These are phyloP conservation scores for Trichopus zeylanicus DNA, from an alignment of 116 monocot genomes.

Conservation along the genomic window DNA sequence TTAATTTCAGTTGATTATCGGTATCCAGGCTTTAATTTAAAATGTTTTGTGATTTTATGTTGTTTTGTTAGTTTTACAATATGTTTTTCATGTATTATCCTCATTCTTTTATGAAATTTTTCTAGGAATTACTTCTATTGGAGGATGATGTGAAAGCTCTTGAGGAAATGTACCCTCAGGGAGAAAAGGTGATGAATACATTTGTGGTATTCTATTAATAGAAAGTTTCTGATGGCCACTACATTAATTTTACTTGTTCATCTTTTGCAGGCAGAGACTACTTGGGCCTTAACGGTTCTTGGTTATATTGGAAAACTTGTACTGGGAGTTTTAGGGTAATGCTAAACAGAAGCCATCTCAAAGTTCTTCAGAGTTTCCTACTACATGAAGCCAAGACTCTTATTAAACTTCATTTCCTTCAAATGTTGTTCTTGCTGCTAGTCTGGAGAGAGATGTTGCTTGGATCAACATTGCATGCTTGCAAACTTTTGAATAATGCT, in stretches of 20 bases:
- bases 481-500: too few relatives aligned
- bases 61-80: not conserved
- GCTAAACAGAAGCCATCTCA: too few relatives aligned
- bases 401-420: too few relatives aligned
- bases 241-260: not conserved
- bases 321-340: slow-evolving; percentile 70
- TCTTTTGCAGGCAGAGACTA: slow-evolving; percentile 67
- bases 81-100: too few relatives aligned
- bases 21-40: not conserved
- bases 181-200: slow-evolving; percentile 58
- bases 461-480: too few relatives aligned
- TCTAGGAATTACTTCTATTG: slow-evolving; percentile 87
- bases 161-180: slow-evolving; percentile 99
- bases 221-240: not conserved
- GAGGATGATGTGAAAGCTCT: slow-evolving; percentile 96
- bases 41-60: not conserved
- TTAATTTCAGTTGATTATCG: not conserved
- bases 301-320: slow-evolving; percentile 71
- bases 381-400: too few relatives aligned
- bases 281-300: slow-evolving; percentile 85
- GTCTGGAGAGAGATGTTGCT: too few relatives aligned
- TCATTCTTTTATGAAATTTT: slow-evolving; percentile 1
- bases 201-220: not conserved
- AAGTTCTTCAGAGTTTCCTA: too few relatives aligned
- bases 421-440: too few relatives aligned